A percentile compares a stretch with the other conserved stretches of the same genome.
Conservation (phyloP, 2,329 filamentous ascomycete genomes). For the Eutypa lata region DNA sequence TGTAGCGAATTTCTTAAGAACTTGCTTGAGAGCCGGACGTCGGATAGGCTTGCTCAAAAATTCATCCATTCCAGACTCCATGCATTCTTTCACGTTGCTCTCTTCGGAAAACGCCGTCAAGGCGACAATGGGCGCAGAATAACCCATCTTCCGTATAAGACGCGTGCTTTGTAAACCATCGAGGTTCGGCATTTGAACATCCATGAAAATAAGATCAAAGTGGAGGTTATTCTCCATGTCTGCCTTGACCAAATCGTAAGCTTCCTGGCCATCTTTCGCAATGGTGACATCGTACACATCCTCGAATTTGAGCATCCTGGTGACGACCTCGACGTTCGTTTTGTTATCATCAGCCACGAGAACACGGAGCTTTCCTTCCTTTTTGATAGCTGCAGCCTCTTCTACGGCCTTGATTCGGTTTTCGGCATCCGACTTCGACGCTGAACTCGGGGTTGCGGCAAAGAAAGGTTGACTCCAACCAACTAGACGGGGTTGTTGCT, state of each 20-base stretch:
- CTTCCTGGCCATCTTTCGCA: conserved; percentile 82
- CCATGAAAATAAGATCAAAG: conserved; percentile 94
- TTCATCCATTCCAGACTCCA: conserved; percentile 89
- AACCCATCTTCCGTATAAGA: conserved; percentile 82
- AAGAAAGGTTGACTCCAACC: conserved; percentile 85
- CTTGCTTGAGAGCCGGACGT: conserved; percentile 80
- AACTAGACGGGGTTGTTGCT: conserved; percentile 73
- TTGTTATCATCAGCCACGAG: conserved; percentile 75
- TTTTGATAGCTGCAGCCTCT: conserved; percentile 60
- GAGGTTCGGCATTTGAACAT: conserved; percentile 91
- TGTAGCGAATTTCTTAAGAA: conserved; percentile 78
- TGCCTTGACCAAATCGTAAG: conserved; percentile 79
- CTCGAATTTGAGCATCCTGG: conserved; percentile 69
- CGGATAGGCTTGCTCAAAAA: conserved; percentile 77
- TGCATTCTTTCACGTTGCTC: conserved; percentile 80
- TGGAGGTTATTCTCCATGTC: conserved; percentile 70
- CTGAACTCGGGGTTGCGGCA: conserved; percentile 37
- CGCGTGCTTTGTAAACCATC: conserved; percentile 85
- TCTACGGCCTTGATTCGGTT: conserved; percentile 66
- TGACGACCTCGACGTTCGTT: conserved; percentile 57
- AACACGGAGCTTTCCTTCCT: conserved; percentile 67
- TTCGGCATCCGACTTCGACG: conserved; percentile 38
- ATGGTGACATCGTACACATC: conserved; percentile 85
- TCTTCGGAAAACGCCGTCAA: conserved; percentile 89
- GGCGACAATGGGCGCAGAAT: conserved; percentile 83